Percentiles rank a stretch among this genome's conserved stretches.
These are phyloP conservation scores for Termitomyces eurrhizus DNA, from an alignment of 768 basidiomycete genomes.

Conservation along the genomic window DNA sequence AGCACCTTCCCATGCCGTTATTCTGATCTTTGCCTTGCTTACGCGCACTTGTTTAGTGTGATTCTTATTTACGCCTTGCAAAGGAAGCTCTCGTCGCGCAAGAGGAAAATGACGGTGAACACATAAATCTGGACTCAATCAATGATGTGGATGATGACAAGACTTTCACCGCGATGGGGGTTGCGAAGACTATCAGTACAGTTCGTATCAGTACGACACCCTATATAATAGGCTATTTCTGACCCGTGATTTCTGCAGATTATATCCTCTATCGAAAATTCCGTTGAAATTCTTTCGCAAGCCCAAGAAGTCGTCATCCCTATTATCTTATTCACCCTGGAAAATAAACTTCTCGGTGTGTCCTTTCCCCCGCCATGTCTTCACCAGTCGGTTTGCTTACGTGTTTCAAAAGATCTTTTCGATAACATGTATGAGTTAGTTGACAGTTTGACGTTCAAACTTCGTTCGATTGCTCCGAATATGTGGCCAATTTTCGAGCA, in stretches of 20 bases:
- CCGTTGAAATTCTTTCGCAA: conserved; percentile 70
- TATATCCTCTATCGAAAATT: conserved; percentile 67
- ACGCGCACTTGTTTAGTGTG: conserved; percentile 46
- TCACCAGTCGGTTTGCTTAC: conserved; percentile 1
- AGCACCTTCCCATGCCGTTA: conserved; percentile 22
- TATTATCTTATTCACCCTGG: conserved; percentile 70
- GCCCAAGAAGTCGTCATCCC: conserved; percentile 82
- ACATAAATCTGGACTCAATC: conserved; percentile 52
- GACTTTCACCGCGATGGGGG: conserved; percentile 82
- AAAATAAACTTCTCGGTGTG: conserved; percentile 73
- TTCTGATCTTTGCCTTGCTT: not conserved
- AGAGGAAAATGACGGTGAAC: conserved; percentile 46
- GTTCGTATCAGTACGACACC: conserved; percentile 35
- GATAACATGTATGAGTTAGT: conserved; percentile 86
- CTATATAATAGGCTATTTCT: not conserved
- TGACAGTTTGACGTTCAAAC: conserved; percentile 81
- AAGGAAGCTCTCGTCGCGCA: conserved; percentile 58
- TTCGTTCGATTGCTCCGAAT: conserved; percentile 66
- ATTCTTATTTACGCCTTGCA: conserved; percentile 77
- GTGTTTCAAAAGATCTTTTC: conserved; percentile 57
- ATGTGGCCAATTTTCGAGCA: conserved; percentile 89
- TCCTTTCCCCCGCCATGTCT: conserved; percentile 5
- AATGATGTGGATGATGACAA: conserved; percentile 75
- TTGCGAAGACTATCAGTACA: conserved; percentile 80
- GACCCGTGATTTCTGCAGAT: conserved; percentile 40